These are phyloP conservation scores for Phaeosphaeriaceae sp. DNA, from an alignment of 2,329 filamentous ascomycete genomes.

Conservation along the genomic window DNA sequence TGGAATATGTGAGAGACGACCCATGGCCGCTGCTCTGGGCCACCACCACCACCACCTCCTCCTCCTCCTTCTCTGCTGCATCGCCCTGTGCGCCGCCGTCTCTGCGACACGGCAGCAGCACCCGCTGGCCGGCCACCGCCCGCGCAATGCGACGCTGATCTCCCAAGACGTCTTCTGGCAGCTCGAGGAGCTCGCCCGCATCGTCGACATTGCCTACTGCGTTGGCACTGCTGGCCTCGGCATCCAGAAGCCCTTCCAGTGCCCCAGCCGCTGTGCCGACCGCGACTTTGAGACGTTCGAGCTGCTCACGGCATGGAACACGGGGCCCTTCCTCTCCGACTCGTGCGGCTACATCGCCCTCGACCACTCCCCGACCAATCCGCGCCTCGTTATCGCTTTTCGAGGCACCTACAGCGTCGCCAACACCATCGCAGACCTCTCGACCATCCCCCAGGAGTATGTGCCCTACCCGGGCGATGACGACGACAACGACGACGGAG, in stretches of 20 bases:
- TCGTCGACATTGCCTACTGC: conserved; percentile 95
- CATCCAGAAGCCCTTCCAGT: conserved; percentile 82
- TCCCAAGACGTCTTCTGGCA: conserved; percentile 74
- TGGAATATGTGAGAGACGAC: conserved; percentile 40
- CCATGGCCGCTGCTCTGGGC: conserved; percentile 31
- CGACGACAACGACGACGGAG: conserved; percentile 51
- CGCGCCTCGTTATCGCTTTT: conserved; percentile 83
- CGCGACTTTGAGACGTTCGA: conserved; percentile 81
- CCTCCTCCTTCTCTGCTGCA: conserved; percentile 24
- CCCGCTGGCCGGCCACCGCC: conserved; percentile 32
- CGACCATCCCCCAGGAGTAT: conserved; percentile 88
- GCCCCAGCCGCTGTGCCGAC: conserved; percentile 82
- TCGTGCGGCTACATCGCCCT: conserved; percentile 93
- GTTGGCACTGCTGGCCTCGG: conserved; percentile 85
- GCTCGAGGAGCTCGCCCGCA: conserved; percentile 84
- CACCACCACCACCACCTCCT: conserved; percentile 21
- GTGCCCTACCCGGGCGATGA: conserved; percentile 76
- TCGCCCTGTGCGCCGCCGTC: no score
- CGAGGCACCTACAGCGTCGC: conserved; percentile 93
- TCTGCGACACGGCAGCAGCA: conserved; percentile 24
- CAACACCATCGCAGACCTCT: conserved; percentile 89
- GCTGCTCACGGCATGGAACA: conserved; percentile 87
- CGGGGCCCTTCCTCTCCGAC: conserved; percentile 83
- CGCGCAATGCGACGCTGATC: conserved; percentile 49
- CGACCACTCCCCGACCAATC: conserved; percentile 69